Evolutionary conservation across 139 green algal species (phyloP), one percentile per base, ranked within the genome.

Genomic region (Closterium sp.): DNA sequence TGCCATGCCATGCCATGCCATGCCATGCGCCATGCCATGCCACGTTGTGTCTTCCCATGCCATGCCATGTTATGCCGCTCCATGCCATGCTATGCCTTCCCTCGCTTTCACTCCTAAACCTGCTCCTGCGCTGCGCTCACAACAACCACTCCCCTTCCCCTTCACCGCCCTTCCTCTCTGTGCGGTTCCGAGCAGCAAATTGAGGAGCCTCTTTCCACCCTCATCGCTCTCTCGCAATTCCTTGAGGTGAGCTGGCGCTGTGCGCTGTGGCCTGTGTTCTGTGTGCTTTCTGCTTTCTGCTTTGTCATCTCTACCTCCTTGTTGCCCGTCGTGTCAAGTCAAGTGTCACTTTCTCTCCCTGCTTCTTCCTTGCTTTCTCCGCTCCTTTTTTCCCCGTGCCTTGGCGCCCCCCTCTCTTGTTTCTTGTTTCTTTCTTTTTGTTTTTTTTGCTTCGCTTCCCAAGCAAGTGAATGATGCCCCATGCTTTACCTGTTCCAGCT

Each of bases 211-310:
- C 31, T 89, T 38, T 89, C 31, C 86, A 89, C 86, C 17, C 31
- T 89, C 86, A 89, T 38, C 11, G 86, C 31, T 21, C 86, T 89
- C 31, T 89, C 86, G 31, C 86, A 89, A 22, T 89, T 89, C 31
- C 86, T 89, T 89, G 86, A 89, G 86, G 86, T n/a, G n/a, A n/a
- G n/a, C n/a, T n/a, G n/a, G n/a, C n/a, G n/a, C n/a, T n/a, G n/a
- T 89, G 31, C 31, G 31, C 38, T 10, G 38, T 45, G 38, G 5
- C 5, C 0, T 45, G 38, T 45, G 38, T 45, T 45, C 38, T 45
- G 38, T 45, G 38, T 45, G 38, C 38, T 45, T 45, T 45, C 38
- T 45, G 38, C 38, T 45, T 45, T 45, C 2, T 45, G 38, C 2
- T 45, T 45, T 73, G 50, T 73, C 50, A 1, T 24, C 50, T 22